Conservation (phyloP, 2,329 filamentous ascomycete genomes). For the Cercospora beticola region DNA sequence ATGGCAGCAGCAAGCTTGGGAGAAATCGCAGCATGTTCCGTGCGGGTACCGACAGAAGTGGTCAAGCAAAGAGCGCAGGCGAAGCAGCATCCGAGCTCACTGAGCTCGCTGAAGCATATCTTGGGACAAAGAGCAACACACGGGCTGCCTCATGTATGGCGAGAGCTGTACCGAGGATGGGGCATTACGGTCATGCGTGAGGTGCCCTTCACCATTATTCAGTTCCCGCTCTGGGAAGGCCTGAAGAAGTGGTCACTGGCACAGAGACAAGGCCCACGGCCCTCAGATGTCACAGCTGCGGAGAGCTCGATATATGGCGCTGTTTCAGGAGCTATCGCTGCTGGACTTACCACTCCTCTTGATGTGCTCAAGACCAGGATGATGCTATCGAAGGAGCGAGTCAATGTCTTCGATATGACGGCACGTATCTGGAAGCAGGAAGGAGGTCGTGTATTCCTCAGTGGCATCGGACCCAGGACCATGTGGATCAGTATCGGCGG, state of each 20-base stretch:
- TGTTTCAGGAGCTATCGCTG: conserved; percentile 78
- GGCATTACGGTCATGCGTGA: conserved; percentile 90
- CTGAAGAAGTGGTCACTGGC: conserved; percentile 71
- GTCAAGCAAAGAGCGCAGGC: conserved; percentile 97
- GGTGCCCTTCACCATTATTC: conserved; percentile 94
- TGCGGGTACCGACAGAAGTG: conserved; percentile 93
- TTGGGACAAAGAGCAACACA: conserved; percentile 44
- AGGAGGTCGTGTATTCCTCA: conserved; percentile 69
- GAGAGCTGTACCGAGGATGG: conserved; percentile 89
- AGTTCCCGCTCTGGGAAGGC: conserved; percentile 95
- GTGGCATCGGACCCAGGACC: conserved; percentile 75
- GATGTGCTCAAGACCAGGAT: conserved; percentile 96
- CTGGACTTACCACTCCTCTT: conserved; percentile 84
- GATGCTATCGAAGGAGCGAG: conserved; percentile 77
- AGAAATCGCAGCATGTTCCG: conserved; percentile 86
- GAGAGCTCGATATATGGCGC: conserved; percentile 87
- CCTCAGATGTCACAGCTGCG: conserved; percentile 61
- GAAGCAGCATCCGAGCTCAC: conserved; percentile 69
- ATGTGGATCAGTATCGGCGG: conserved; percentile 95
- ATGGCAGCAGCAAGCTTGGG: conserved; percentile 84
- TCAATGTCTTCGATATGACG: conserved; percentile 60
- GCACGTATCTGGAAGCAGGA: conserved; percentile 63
- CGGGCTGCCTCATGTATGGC: conserved; percentile 61
- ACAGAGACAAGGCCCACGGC: conserved; percentile 31
- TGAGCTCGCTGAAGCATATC: conserved; percentile 69